Base-by-base conservation (phyloP, 495 filamentous ascomycete genomes). In the Parachaetomium inaequale region DNA sequence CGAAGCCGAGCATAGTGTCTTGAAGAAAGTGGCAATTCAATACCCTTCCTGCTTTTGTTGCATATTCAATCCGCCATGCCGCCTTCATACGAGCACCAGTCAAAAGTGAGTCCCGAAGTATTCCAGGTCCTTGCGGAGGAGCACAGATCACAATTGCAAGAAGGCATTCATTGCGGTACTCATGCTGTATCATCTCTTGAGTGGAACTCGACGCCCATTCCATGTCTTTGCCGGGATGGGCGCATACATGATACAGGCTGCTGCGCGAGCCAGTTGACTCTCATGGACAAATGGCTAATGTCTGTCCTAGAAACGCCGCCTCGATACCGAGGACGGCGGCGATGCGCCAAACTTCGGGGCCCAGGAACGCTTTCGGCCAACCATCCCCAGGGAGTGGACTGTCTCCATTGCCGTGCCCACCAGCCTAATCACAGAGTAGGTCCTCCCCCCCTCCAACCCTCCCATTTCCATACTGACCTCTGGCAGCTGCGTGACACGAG, bases 341-440 rank as follows among this genome's bases (percentile, higher is more conserved):
- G 66, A 17, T 23, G 34, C 57, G 14, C 51, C 59, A 32, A 61
- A 45, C 15, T 65, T 51, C 57, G 66, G 67, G 46, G 50, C 54
- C 7, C 38, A 31, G 11, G 32, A 51, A 8, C 69, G 74, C 40
- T 79, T 80, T 59, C 66, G 66, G 59, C 76, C 78, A 14, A 68
- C 68, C 0, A 59, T 63, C 8, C 73, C 77, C 11, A 70, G 79
- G 25, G 64, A 76, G 0, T 81, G 79, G 79, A 81, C 79, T 0
- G 49, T 81, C 17, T 80, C 79, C 8, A 71, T 81, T 14, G 79
- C 79, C 3, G 68, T 81, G 25, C 76, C 79, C 2, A 78, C 75
- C 12, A 81, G 78, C 63, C 68, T 81, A 7, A 72, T 81, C 50
- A 72, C 76, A 49, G 75, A 76, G 84, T 85, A 68, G 63, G 75